These are phyloP conservation scores for Talaromyces proteolyticus DNA, from an alignment of 495 filamentous ascomycete genomes.

Conservation along the genomic window DNA sequence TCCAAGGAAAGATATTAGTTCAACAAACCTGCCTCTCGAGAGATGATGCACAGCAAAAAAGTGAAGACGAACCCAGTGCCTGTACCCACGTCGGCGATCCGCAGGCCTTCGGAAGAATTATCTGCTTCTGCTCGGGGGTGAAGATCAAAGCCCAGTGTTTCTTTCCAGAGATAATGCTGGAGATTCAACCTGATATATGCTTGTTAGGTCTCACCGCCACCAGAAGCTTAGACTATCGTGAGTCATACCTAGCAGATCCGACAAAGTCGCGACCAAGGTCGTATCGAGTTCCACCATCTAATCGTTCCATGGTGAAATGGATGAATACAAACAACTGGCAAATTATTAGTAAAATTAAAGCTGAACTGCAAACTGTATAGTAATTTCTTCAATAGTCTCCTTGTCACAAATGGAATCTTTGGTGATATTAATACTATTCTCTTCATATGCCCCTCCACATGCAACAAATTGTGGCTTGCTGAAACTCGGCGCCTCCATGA, in stretches of 20 bases:
- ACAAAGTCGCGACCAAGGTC: neutral
- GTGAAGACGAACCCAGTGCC: conserved; percentile 16
- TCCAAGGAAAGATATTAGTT: too few species aligned
- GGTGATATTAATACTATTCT: too few species aligned
- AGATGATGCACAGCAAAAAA: conserved; percentile 20
- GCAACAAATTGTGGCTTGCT: too few species aligned
- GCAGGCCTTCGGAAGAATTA: neutral
- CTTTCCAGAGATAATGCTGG: conserved; percentile 20
- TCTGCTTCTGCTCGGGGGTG: conserved; percentile 10
- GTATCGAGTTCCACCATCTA: neutral
- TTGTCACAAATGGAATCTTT: too few species aligned
- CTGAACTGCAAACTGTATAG: too few species aligned
- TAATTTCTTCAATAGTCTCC: too few species aligned
- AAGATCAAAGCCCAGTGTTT: conserved; percentile 12
- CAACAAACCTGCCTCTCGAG: conserved; percentile 1
- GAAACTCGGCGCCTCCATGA: too few species aligned
- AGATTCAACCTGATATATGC: conserved; percentile 11
- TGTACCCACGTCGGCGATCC: conserved; percentile 15
- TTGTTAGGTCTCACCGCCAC: too few species aligned
- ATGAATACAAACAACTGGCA: too few species aligned
- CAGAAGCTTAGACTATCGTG: too few species aligned
- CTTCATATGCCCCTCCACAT: too few species aligned
- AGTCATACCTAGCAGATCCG: neutral
- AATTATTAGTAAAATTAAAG: too few species aligned
- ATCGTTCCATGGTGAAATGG: neutral